Percentiles rank a stretch among this genome's conserved stretches.
Evolutionary conservation across 331 rosid species (phyloP).

Genomic region (Arachis monticola): DNA sequence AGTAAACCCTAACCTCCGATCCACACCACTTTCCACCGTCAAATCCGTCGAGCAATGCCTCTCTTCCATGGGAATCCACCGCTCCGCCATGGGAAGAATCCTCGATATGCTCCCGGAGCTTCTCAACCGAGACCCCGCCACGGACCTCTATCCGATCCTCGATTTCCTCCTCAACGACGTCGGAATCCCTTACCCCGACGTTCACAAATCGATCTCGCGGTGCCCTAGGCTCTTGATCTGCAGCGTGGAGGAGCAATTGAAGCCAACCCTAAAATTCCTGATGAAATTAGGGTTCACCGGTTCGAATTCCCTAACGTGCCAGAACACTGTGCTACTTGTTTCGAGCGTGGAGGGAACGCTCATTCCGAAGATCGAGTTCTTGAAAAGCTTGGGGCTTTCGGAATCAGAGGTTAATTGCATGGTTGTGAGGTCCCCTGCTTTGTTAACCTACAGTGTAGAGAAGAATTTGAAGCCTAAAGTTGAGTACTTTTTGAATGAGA

Average conservation of each 20-base stretch:
- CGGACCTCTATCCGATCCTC: constrained; percentile 68
- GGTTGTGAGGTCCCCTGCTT: constrained; percentile 78
- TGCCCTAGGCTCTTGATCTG: constrained; percentile 83
- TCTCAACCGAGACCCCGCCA: constrained; percentile 71
- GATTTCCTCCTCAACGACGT: constrained; percentile 81
- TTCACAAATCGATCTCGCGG: constrained; percentile 57
- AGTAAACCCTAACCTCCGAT: constrained; percentile 63
- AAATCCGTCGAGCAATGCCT: constrained; percentile 67
- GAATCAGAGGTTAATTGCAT: constrained; percentile 55
- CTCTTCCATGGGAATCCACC: constrained; percentile 69
- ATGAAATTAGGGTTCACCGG: constrained; percentile 46
- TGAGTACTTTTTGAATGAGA: constrained; percentile 65
- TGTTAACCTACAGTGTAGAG: constrained; percentile 62
- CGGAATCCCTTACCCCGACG: constrained; percentile 58
- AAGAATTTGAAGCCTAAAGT: constrained; percentile 64
- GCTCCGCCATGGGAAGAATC: constrained; percentile 63
- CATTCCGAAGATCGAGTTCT: constrained; percentile 43
- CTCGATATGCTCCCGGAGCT: constrained; percentile 81
- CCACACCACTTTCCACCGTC: constrained; percentile 54
- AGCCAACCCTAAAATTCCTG: constrained; percentile 45
- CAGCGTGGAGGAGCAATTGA: constrained; percentile 55
- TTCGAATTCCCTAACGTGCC: constrained; percentile 42
- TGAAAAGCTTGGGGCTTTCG: constrained; percentile 57
- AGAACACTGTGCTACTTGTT: constrained; percentile 43
- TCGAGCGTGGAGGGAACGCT: constrained; percentile 45